Evolutionary conservation across 2,329 filamentous ascomycete species (phyloP), one percentile per base, ranked within the genome.

Genomic region (Fusarium incarnatum): DNA sequence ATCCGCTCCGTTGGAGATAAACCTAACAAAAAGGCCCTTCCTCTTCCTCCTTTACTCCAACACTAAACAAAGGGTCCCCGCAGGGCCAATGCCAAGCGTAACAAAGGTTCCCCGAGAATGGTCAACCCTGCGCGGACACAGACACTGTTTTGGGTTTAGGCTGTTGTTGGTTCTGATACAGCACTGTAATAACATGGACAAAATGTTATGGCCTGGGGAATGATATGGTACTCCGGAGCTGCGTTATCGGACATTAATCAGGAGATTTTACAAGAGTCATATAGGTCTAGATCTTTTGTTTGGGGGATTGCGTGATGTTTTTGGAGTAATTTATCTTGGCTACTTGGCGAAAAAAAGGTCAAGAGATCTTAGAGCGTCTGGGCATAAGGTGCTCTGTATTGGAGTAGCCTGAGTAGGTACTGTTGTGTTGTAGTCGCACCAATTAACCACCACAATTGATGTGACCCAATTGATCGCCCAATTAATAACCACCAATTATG

Each of bases 71-170:
- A 70, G 63, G 64, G 54, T 56, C 65, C 47, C 67, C 67, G 54
- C 48, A 57, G 25, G 20, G 22, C 34, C 45, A 28, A 30, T 15
- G 66, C 61, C 67, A 70, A 70, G 67, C 64, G 6, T 27, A 55
- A 67, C 67, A 71, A 71, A 70, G 67, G 67, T 71, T 64, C 67
- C 67, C 54, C 57, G 57, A 56, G 42, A 56, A 20, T 52, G 65
- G 37, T 42, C 44, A 34, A 18, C 45, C 44, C 18, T 27, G 45
- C 28, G 47, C 52, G 52, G 40, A 37, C 54, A 48, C 16, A 40
- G 44, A 40, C 54, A 40, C 54, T 56, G 30, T 1, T 56, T 56
- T 56, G 10, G 54, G 54, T 52, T 27, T 52, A 52, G 44, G 18
- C 18, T 18, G 16, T 11, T 45, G 32, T 28, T 49, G 40, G 46